Evolutionary conservation across 495 filamentous ascomycete species (phyloP).

Genomic region (Platismatia glauca): DNA sequence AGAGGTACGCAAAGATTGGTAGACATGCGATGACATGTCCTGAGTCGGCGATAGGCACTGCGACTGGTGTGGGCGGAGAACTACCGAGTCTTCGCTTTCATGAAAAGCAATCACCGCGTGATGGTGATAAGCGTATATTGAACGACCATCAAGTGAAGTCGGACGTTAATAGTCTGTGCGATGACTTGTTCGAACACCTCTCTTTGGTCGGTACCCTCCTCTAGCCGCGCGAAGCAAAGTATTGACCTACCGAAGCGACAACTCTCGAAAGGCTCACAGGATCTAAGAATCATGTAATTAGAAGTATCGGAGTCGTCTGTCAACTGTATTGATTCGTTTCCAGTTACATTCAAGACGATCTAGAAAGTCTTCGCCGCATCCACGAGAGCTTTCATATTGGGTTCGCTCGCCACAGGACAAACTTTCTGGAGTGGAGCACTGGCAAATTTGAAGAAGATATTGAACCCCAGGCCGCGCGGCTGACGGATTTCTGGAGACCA

Average conservation of each 20-base stretch:
- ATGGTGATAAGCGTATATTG: too few relatives aligned
- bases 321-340: not conserved
- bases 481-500: constrained; percentile 16
- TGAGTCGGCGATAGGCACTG: too few relatives aligned
- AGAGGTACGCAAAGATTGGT: too few relatives aligned
- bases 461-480: constrained; percentile 5
- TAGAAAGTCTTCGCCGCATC: constrained; percentile 1
- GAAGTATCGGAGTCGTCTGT: not conserved
- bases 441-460: not conserved
- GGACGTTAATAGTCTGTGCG: too few relatives aligned
- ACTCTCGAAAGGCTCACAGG: not conserved
- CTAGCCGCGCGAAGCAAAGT: not conserved
- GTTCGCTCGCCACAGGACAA: constrained; percentile 7
- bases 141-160: too few relatives aligned
- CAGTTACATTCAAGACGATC: constrained; percentile 17
- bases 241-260: not conserved
- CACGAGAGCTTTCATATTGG: constrained; percentile 4
- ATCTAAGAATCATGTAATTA: not conserved
- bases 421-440: constrained; percentile 7
- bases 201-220: too few relatives aligned
- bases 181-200: too few relatives aligned
- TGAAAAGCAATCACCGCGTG: too few relatives aligned
- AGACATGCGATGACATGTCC: too few relatives aligned
- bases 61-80: too few relatives aligned
- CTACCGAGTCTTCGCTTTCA: too few relatives aligned